Percentiles rank a stretch among this genome's conserved stretches.
phyloP scores from a whole-genome alignment of 805 yeast genomes.

The Gaillardinia entomophila region DNA sequence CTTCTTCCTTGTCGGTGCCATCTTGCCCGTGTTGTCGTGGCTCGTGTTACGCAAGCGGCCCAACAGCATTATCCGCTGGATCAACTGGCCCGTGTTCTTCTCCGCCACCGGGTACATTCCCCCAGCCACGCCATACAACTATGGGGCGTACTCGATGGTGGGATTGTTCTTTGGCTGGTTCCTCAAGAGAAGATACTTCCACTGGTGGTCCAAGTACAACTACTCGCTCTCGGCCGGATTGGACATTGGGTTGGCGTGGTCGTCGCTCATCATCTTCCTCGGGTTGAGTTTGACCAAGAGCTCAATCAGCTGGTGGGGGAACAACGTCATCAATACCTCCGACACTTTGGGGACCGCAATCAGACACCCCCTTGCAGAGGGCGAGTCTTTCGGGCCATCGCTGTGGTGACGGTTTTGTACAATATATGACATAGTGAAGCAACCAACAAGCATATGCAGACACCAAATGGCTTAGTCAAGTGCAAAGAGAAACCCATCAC shows the following conservation, averaged over 20 bases:
- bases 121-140: conserved; percentile 25
- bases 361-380: conserved; percentile 26
- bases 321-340: conserved; percentile 19
- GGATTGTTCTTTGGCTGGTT: conserved; percentile 15
- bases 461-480: too few relatives aligned
- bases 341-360: conserved; percentile 31
- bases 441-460: too few relatives aligned
- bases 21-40: conserved; percentile 4
- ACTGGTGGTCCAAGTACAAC: conserved; percentile 34
- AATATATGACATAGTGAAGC: too few relatives aligned
- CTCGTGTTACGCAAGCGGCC: conserved; percentile 3
- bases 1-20: conserved; percentile 9
- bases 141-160: conserved; percentile 23
- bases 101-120: conserved; percentile 23
- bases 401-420: too few relatives aligned
- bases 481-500: too few relatives aligned
- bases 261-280: conserved; percentile 29
- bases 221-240: conserved; percentile 25
- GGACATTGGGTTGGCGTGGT: conserved; percentile 29
- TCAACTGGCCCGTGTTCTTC: conserved; percentile 28
- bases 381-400: conserved; percentile 44
- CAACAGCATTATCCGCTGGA: conserved; percentile 10
- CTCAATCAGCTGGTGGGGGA: conserved; percentile 5
- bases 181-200: conserved; percentile 17
- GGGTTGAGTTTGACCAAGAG: conserved; percentile 27